Evolutionary conservation across 2,329 filamentous ascomycete genomes (phyloP), one percentile per base, ranked within the genome.

Genomic region (Rosellinia necatrix): DNA sequence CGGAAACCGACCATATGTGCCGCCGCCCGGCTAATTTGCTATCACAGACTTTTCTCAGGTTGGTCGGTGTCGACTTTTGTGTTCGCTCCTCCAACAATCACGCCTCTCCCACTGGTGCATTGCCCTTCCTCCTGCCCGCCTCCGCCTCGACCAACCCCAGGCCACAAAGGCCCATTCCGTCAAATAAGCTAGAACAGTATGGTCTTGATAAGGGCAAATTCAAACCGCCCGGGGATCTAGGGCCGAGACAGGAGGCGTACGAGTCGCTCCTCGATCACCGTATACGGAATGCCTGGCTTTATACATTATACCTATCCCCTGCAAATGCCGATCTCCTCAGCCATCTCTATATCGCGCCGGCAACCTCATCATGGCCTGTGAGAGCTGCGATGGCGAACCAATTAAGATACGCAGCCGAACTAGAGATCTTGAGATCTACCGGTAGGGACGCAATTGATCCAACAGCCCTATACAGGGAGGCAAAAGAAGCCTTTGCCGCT

Each of bases 241-340:
- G 83, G 58, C 65, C 79, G 34, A 82, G 84, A 58, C 80, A 88
- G 59, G 87, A 92, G 66, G 88, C 89, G 59, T 96, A 96, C 76
- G 78, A 86, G 56, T 84, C 91, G 41, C 81, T 97, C 12, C 75
- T 96, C 15, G 88, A 92, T 63, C 81, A 87, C 66, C 80, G 82
- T 57, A 83, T 99, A 78, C 88, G 92, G 61, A 88, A 87, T 72
- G 92, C 92, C 56, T 97, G 92, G 91, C 83, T 97, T 8, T 89
- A 93, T 72, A 80, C 86, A 40, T 79, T 97, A 56, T 97, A 97
- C 77, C 78, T 97, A 37, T 81, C 86, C 44, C 80, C 82, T 1
- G 64, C 76, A 22, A 94, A 96, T 73, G 83, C 85, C 40, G 63
- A 80, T 9, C 83, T 97, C 49, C 87, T 92, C 15, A 74, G 81